These are phyloP conservation scores for Flammula alnicola DNA, from an alignment of 1,284 basidiomycete genomes.

Conservation along the genomic window DNA sequence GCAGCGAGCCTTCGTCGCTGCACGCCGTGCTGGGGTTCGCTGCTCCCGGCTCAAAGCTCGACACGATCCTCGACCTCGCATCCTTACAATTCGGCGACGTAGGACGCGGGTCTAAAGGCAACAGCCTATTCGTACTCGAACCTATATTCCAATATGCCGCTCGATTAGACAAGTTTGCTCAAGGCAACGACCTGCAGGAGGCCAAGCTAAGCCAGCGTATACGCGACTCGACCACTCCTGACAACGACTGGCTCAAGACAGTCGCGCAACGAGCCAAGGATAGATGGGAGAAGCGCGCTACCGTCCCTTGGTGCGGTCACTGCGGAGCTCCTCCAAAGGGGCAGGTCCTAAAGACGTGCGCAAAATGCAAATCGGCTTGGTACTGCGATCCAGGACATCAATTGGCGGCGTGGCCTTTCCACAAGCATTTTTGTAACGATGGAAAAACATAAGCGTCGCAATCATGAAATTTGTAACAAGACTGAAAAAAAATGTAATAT, in stretches of 20 bases:
- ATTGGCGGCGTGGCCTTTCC: constrained; percentile 34
- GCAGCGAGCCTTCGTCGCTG: constrained; percentile 18
- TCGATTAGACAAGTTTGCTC: constrained; percentile 25
- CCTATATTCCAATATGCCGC: constrained; percentile 23
- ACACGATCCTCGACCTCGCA: constrained; percentile 34
- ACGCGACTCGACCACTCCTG: constrained; percentile 3
- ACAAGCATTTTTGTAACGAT: constrained; percentile 29
- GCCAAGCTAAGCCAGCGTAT: constrained; percentile 23
- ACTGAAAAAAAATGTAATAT: neutral
- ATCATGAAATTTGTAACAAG: neutral
- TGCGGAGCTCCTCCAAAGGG: constrained; percentile 30
- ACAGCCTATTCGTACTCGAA: constrained; percentile 33
- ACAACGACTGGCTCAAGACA: constrained; percentile 26
- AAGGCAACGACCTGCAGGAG: constrained; percentile 16
- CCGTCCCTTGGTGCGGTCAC: constrained; percentile 35
- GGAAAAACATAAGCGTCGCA: too few species aligned
- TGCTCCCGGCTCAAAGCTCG: constrained; percentile 9
- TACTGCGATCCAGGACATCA: constrained; percentile 35
- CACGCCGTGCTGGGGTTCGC: constrained; percentile 35
- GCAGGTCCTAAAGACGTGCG: constrained; percentile 25
- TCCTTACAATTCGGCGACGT: constrained; percentile 38
- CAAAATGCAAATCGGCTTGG: constrained; percentile 26
- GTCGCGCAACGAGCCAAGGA: constrained; percentile 32
- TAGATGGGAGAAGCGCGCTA: constrained; percentile 32
- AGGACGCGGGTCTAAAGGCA: constrained; percentile 33